Evolutionary conservation across 1,139 yeast species (phyloP), one percentile per base, ranked within the genome.

Genomic region (Protomyces pachydermus): DNA sequence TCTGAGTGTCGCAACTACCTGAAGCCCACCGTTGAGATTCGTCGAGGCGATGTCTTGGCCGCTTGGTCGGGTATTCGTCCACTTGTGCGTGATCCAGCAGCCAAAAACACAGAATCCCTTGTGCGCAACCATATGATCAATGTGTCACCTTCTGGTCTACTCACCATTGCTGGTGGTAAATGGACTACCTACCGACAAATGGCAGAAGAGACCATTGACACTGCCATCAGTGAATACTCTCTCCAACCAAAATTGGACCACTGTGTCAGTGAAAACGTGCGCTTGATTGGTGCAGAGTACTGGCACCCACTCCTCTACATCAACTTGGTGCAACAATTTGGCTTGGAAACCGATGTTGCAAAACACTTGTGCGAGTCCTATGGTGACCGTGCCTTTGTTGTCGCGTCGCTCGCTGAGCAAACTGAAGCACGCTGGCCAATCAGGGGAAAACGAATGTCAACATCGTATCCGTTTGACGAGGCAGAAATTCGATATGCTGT

Each of bases 61-160:
- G 97, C 98, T 65, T 91, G 98, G 98, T 86, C 95, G 64, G 98
- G 98, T 77, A 88, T 91, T 72, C 84, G 98, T 76, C 98, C 98
- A 20, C 84, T 91, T 73, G 97, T 90, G 54, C 85, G 89, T 75
- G 96, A 91, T 75, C 97, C 97, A 65, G 78, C 85, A 68, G 80
- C 79, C 67, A 77, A 82, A 68, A 80, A 82, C 69, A 80, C 81
- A 67, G 95, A 89, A 77, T 93, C 91, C 65, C 81, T 91, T 69
- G 98, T 91, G 62, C 86, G 98, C 78, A 88, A 90, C 70, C 98
- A 91, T 76, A 80, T 91, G 73, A 82, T 91, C 67, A 82, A 87
- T 71, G 81, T 84, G 54, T 83, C 95, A 25, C 83, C 81, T 66
- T 80, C 87, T 60, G 95, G 93, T 28, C 81, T 91, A 70, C 81